Conservation (phyloP, 257 asterid species). For the Handroanthus guayacan region DNA sequence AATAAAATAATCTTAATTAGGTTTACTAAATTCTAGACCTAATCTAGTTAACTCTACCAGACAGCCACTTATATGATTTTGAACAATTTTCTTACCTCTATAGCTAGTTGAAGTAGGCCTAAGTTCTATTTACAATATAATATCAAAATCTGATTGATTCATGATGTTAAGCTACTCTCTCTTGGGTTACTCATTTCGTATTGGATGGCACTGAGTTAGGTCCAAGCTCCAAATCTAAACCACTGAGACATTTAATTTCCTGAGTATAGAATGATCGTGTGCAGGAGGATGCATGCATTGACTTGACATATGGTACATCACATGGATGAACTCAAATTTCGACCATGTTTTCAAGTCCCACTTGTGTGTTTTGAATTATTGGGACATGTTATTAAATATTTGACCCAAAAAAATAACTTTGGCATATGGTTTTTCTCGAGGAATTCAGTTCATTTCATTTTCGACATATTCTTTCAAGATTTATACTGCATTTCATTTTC, state of each 20-base stretch:
- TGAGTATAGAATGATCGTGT: no score
- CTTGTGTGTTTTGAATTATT: conserved; percentile 16
- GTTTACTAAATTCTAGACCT: no score
- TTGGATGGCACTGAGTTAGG: no score
- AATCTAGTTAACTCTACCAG: no score
- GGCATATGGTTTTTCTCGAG: background rate
- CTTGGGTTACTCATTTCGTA: no score
- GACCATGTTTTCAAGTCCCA: conserved; percentile 24
- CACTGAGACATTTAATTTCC: conserved; percentile 24
- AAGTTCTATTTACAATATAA: no score
- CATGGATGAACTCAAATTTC: conserved; percentile 33
- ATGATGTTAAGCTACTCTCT: no score
- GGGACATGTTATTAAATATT: conserved; percentile 38
- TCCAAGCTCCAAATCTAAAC: background rate
- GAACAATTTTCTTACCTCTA: no score
- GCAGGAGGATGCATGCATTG: conserved; percentile 30
- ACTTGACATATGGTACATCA: conserved; percentile 37
- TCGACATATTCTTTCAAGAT: background rate
- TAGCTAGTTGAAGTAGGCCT: no score
- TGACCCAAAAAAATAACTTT: background rate
- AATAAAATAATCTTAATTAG: no score
- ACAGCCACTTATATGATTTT: no score
- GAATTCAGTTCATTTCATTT: conserved; percentile 11
- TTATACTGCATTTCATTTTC: background rate
- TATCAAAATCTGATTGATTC: no score